Conservation (phyloP, 139 green algal genomes). For the Pleodorina starrii region DNA sequence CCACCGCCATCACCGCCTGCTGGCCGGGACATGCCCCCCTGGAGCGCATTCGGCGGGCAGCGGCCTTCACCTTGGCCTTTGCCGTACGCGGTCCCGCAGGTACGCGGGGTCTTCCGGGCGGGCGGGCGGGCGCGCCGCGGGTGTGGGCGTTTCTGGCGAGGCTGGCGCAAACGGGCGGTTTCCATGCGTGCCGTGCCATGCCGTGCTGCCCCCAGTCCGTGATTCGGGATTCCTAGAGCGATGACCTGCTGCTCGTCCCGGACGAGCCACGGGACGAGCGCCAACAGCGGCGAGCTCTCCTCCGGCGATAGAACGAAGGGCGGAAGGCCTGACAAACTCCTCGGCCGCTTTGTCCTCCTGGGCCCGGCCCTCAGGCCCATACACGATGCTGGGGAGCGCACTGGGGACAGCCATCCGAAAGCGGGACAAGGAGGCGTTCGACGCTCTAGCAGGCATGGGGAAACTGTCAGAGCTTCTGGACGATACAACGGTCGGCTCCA, state of each 20-base stretch:
- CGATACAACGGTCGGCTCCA: not conserved
- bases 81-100: conserved; percentile 28
- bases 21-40: conserved; percentile 32
- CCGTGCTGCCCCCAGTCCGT: no score
- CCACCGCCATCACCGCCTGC: conserved; percentile 19
- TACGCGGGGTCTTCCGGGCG: no score
- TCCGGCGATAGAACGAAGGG: no score
- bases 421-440: conserved; percentile 45
- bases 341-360: not conserved
- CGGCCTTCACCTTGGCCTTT: conserved; percentile 39
- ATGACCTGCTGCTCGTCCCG: no score
- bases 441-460: conserved; percentile 24
- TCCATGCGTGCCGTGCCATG: no score
- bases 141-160: no score
- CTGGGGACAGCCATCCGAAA: conserved; percentile 44
- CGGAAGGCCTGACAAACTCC: no score
- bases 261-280: no score
- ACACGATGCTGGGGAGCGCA: conserved; percentile 45
- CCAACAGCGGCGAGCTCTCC: no score
- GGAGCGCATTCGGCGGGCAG: conserved; percentile 39
- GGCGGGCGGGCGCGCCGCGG: no score
- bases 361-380: conserved; percentile 1
- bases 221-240: no score
- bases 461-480: conserved; percentile 43
- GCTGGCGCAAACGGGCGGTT: no score